These are phyloP conservation scores for Mycena latifolia DNA, from an alignment of 768 basidiomycete genomes.

Conservation along the genomic window DNA sequence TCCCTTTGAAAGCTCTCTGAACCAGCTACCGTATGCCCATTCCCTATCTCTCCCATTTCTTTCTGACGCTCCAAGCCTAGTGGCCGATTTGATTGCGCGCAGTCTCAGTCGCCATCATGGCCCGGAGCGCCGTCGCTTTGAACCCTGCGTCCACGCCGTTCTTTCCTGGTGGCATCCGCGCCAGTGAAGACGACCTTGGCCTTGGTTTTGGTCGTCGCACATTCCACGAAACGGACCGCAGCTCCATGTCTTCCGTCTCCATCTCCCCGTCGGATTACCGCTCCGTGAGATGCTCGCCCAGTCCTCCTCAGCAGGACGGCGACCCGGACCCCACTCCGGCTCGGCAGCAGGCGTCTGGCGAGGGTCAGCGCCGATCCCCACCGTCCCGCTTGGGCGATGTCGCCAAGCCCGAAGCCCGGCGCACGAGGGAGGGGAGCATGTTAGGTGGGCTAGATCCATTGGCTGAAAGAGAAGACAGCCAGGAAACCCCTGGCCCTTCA, in stretches of 20 bases:
- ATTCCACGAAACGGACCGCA: conserved; percentile 60
- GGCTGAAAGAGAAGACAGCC: conserved; percentile 65
- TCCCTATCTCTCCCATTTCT: conserved; percentile 16
- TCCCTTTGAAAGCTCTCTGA: neutral
- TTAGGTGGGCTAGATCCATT: conserved; percentile 64
- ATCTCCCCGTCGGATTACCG: conserved; percentile 74
- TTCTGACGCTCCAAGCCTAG: conserved; percentile 21
- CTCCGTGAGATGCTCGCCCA: conserved; percentile 78
- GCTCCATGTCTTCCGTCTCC: conserved; percentile 68
- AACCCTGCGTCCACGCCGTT: conserved; percentile 89
- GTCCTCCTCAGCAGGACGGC: conserved; percentile 60
- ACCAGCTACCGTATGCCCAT: neutral
- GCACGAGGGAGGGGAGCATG: conserved; percentile 61
- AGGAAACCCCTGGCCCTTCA: conserved; percentile 51
- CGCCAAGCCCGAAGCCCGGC: conserved; percentile 56
- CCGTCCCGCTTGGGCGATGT: conserved; percentile 59
- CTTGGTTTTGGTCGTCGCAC: conserved; percentile 58
- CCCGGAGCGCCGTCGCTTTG: conserved; percentile 75
- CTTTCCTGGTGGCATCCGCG: conserved; percentile 78
- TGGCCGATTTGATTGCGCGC: conserved; percentile 36
- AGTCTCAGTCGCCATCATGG: conserved; percentile 62
- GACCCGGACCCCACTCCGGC: conserved; percentile 41
- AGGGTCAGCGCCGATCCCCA: conserved; percentile 60
- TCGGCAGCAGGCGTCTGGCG: conserved; percentile 53
- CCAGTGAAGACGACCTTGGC: conserved; percentile 66